Percentiles rank a stretch among this genome's conserved stretches.
phyloP scores from a whole-genome alignment of 345 rosid genomes.

The Hypericum androsaemum region DNA sequence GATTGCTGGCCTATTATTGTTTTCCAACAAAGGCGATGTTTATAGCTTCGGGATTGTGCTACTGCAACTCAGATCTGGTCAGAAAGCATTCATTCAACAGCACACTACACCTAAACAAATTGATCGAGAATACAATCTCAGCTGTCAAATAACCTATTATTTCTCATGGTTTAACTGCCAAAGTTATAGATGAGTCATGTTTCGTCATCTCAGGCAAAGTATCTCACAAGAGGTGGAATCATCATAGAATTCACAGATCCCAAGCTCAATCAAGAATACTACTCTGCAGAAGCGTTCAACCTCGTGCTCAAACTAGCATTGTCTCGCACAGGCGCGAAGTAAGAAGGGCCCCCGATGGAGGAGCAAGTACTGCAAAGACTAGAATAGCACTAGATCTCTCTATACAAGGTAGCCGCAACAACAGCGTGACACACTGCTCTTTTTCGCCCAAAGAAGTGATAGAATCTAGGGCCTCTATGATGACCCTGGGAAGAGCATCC shows the following conservation, averaged over 20 bases:
- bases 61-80: slow-evolving; percentile 7
- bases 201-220: slow-evolving; percentile 40
- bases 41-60: slow-evolving; percentile 10
- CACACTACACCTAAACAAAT: too few species aligned
- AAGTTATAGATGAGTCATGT: not conserved
- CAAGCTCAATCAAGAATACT: slow-evolving; percentile 39
- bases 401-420: slow-evolving; percentile 25
- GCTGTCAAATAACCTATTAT: too few species aligned
- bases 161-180: too few species aligned
- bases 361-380: slow-evolving; percentile 33
- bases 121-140: too few species aligned
- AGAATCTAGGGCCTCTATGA: slow-evolving; percentile 32
- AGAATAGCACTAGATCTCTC: slow-evolving; percentile 32
- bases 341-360: slow-evolving; percentile 53
- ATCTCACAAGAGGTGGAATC: slow-evolving; percentile 28
- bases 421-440: slow-evolving; percentile 54
- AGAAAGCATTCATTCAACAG: not conserved
- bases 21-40: slow-evolving; percentile 6
- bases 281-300: slow-evolving; percentile 36
- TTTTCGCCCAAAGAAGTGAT: slow-evolving; percentile 43
- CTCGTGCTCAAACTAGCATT: slow-evolving; percentile 36
- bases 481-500: slow-evolving; percentile 34
- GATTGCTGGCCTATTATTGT: too few species aligned
- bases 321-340: slow-evolving; percentile 44
- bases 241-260: slow-evolving; percentile 39